Conservation (phyloP, 257 asterid genomes). For the Ocimum tenuiflorum region DNA sequence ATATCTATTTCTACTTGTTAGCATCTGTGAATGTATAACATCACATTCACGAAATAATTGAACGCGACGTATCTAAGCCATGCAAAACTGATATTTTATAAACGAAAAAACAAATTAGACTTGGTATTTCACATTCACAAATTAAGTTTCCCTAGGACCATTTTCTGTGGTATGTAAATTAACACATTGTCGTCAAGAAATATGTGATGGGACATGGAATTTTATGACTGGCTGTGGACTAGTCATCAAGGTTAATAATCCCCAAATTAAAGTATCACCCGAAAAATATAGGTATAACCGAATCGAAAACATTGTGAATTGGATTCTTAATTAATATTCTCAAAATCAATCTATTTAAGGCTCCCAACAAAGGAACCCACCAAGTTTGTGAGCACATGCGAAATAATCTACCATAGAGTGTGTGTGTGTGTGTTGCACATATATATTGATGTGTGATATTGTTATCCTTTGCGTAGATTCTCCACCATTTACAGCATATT, state of each 20-base stretch:
- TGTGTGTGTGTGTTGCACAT: neutral
- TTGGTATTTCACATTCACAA: neutral
- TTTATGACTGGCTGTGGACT: neutral
- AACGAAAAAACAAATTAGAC: neutral
- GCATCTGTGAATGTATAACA: no score
- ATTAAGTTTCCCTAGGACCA: neutral
- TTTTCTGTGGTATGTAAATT: neutral
- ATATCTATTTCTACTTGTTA: no score
- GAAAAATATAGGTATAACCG: no score
- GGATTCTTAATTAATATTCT: no score
- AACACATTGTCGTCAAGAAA: neutral
- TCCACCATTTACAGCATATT: neutral
- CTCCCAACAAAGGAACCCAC: neutral
- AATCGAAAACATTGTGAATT: neutral
- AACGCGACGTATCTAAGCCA: neutral
- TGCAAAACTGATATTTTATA: neutral
- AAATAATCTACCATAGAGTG: no score
- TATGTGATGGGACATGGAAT: neutral
- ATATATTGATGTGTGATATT: neutral
- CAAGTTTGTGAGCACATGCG: no score
- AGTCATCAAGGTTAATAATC: neutral
- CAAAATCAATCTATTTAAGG: no score
- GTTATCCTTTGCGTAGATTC: slow-evolving; percentile 5
- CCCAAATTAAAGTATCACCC: no score
- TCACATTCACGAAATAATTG: neutral